phyloP scores from a whole-genome alignment of 768 basidiomycete species.

The Russula virescens region DNA sequence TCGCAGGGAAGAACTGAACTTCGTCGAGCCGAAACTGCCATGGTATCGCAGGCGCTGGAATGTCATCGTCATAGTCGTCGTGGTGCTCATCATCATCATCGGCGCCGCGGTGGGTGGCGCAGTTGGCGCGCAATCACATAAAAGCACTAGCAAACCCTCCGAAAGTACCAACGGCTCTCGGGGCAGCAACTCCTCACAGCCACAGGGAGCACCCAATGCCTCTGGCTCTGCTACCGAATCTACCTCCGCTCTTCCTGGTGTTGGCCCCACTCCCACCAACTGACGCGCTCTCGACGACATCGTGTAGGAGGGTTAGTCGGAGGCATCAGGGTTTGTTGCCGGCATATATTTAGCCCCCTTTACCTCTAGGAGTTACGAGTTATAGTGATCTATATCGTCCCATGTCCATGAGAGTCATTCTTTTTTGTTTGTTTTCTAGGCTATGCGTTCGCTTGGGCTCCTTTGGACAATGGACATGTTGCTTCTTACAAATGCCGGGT shows the following conservation, averaged over 20 bases:
- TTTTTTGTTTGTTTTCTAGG: background rate
- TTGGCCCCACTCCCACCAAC: too few relatives aligned
- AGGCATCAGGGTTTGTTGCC: too few relatives aligned
- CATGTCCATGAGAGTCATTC: background rate
- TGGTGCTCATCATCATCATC: constrained; percentile 39
- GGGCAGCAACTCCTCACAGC: too few relatives aligned
- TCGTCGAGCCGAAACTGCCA: constrained; percentile 25
- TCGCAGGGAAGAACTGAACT: constrained; percentile 20
- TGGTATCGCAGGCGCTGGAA: constrained; percentile 50
- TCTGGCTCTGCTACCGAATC: too few relatives aligned
- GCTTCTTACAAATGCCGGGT: background rate
- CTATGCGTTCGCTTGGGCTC: background rate
- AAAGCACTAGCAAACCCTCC: background rate
- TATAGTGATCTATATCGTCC: background rate
- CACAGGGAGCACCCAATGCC: too few relatives aligned
- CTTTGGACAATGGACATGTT: background rate
- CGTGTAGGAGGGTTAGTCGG: too few relatives aligned
- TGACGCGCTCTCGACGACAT: too few relatives aligned
- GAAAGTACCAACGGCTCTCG: too few relatives aligned
- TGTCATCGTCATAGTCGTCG: constrained; percentile 34
- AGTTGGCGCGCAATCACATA: constrained; percentile 39
- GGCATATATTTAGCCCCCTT: background rate
- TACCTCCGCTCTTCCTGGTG: too few relatives aligned
- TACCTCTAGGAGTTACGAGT: background rate
- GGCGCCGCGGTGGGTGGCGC: constrained; percentile 53